Base-by-base conservation (phyloP, 805 yeast genomes). In the Zygosaccharomyces kombuchaensis region DNA sequence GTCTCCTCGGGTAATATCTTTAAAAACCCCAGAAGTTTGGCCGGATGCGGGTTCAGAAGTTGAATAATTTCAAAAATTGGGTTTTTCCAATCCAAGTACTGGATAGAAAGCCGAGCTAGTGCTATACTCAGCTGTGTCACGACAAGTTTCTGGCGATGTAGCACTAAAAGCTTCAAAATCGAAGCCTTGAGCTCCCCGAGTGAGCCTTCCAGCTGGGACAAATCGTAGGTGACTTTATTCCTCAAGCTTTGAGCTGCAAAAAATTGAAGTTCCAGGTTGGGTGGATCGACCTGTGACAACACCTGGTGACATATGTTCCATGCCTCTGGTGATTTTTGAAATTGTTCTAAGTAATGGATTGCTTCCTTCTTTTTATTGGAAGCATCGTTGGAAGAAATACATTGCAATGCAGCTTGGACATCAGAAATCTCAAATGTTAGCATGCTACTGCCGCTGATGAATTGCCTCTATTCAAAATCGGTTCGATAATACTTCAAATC, bases 201-300 rank as follows among this genome's bases (percentile, higher is more conserved):
- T n/a, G 80, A 71, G 4, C 73, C 76, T 19, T 66, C 71, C 4
- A 93, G 67, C 65, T 93, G 98, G 43, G 75, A 71, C 53, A 91
- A 71, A 66, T 93, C 98, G 63, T 87, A 90, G 9, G 86, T 84
- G 42, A 88, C 77, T 57, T 77, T 90, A 36, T 90, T 82, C 51
- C 96, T 73, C 50, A 93, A 68, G 0, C 99, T 93, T 63, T 95
- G 99, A 0, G 97, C 84, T 12, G 91, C 84, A 69, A 95, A 93
- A 57, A 93, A 72, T 57, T 81, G 81, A 41, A 84, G 68, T 59
- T 84, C 87, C 36, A 80, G 52, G 4, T 59, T 60, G 14, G 53
- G 55, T 5, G 65, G 56, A 14, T 64, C 54, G 8, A 57, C 42
- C 3, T 61, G 49, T 12, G 50, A 51, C 10, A 89, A 72, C 1